These are phyloP conservation scores for Xylaria sp. DNA, from an alignment of 2,329 filamentous ascomycete species.

Conservation along the genomic window DNA sequence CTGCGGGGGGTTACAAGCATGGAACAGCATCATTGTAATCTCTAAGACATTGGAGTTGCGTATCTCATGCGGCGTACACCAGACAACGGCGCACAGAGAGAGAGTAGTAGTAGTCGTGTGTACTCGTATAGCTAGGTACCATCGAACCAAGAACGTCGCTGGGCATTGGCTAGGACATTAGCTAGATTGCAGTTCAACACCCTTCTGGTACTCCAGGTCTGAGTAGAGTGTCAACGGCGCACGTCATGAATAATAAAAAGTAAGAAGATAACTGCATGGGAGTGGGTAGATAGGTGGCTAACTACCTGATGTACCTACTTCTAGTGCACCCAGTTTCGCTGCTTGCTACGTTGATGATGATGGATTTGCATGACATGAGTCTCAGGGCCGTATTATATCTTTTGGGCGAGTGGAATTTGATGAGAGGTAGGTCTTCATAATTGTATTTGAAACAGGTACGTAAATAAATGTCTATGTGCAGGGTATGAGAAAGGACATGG, in stretches of 20 bases:
- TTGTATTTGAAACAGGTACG: background rate
- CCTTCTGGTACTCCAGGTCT: background rate
- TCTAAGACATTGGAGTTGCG: slow-evolving; percentile 2
- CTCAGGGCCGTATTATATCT: background rate
- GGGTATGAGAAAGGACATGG: too few relatives aligned
- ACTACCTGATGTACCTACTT: background rate
- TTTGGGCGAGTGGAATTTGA: too few relatives aligned
- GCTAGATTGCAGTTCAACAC: background rate
- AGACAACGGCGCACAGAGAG: slow-evolving; percentile 6
- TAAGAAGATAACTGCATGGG: background rate
- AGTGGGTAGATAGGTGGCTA: background rate
- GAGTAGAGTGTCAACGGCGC: background rate
- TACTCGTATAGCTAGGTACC: too few relatives aligned
- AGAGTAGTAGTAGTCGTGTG: background rate
- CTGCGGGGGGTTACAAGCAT: background rate
- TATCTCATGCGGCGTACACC: background rate
- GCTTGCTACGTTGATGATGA: background rate
- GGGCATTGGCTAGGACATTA: background rate
- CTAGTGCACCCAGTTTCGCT: slow-evolving; percentile 5
- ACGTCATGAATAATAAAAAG: background rate
- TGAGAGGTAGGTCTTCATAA: too few relatives aligned
- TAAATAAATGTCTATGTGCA: too few relatives aligned
- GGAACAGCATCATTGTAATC: background rate
- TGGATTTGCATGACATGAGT: background rate
- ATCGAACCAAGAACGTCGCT: background rate